These are phyloP conservation scores for Scheffersomyces quercinus DNA, from an alignment of 1,139 yeast species.

Conservation along the genomic window DNA sequence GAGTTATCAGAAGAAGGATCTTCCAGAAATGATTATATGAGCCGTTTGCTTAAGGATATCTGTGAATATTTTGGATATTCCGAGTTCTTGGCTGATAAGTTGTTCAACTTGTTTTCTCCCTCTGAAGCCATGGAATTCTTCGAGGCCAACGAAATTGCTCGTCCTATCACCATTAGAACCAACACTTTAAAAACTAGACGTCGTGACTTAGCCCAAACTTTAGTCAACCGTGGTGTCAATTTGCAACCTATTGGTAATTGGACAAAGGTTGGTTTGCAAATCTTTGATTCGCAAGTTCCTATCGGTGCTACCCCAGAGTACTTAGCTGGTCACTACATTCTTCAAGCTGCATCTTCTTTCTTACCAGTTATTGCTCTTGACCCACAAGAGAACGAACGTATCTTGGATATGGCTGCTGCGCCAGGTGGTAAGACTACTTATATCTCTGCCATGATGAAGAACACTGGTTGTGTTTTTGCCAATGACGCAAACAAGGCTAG, in stretches of 20 bases:
- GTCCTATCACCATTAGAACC: conserved; percentile 96
- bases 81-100: conserved; percentile 89
- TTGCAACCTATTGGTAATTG: conserved; percentile 95
- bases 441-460: conserved; percentile 94
- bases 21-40: conserved; percentile 78
- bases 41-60: conserved; percentile 78
- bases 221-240: conserved; percentile 96
- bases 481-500: conserved; percentile 96
- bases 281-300: conserved; percentile 97
- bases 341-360: conserved; percentile 98
- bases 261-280: conserved; percentile 97
- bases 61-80: conserved; percentile 96
- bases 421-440: conserved; percentile 99
- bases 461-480: conserved; percentile 96
- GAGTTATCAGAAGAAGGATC: conserved; percentile 82
- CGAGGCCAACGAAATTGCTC: conserved; percentile 95
- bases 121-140: conserved; percentile 97
- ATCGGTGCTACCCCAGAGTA: conserved; percentile 99
- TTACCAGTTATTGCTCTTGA: conserved; percentile 96
- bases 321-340: conserved; percentile 93
- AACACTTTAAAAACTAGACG: conserved; percentile 93
- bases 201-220: conserved; percentile 91
- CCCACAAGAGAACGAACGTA: conserved; percentile 93
- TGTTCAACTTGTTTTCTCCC: conserved; percentile 87
- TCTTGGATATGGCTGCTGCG: conserved; percentile 99